Evolutionary conservation across 2,329 filamentous ascomycete species (phyloP), one percentile per base, ranked within the genome.

Genomic region (Aspergillus fumigatiaffinis): DNA sequence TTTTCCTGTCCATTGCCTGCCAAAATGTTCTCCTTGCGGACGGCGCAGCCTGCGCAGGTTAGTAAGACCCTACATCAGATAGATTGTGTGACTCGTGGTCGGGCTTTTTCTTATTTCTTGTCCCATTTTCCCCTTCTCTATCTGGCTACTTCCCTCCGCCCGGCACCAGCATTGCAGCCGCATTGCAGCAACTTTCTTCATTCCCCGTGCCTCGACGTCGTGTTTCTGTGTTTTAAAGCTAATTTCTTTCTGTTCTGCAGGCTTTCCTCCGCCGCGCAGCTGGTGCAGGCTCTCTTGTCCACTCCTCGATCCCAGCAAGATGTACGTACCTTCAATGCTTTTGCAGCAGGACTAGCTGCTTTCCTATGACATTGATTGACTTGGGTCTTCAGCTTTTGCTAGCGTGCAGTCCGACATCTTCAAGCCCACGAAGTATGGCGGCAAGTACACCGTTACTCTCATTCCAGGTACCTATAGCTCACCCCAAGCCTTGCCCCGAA

Each of bases 391-490:
- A 83, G 81, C 80, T 64, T 82, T 92, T 76, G 91, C 91, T 69
- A 96, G 91, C 64, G 83, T 96, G 69, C 87, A 92, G 79, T 89
- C 89, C 76, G 94, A 97, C 79, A 93, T 97, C 80, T 97, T 97
- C 86, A 96, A 97, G 86, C 92, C 92, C 69, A 92, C 93, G 82
- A 94, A 97, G 85, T 97, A 92, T 78, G 94, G 94, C 77, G 91
- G 93, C 82, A 99, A 97, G 83, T 99, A 97, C 85, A 99, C 94
- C 41, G 93, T 97, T 70, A 97, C 93, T 64, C 84, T 99, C 73
- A 97, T 99, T 76, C 94, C 94, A 77, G 94, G 93, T 86, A 83
- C 68, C 77, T 51, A 48, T 35, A 52, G 41, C 23, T 35, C 10
- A 38, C 29, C 21, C 38, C 21, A 35, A 8, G 25, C 32, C 26